Base-by-base conservation (phyloP, 2,329 filamentous ascomycete species). In the Kalaharituber pfeilii region DNA sequence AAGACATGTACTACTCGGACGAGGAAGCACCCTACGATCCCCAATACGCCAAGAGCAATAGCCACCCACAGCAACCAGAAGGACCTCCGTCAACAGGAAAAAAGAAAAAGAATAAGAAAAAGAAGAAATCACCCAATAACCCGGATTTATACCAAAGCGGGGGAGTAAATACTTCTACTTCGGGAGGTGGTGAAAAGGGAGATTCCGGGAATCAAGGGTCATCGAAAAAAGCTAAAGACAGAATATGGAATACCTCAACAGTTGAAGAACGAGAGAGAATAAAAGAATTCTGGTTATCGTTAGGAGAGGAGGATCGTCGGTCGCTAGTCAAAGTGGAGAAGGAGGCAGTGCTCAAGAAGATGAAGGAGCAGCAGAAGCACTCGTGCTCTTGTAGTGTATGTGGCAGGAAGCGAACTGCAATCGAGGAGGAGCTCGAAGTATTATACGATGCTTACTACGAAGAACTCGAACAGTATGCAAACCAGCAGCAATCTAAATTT, bases 341-440 rank as follows among this genome's bases (percentile, higher is more conserved):
- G 71, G 89, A 98, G 69, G 89, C 91, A 6, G 91, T 98, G 0
- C 72, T 98, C 54, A 87, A 86, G 66, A 98, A 98, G 74, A 98
- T 98, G 91, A 98, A 98, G 74, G 91, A 98, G 69, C 91, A 98
- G 69, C 91, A 98, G 69, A 96, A 96, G 70, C 88, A 96, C 68
- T 96, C 89, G 2, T 98, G 91, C 73, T 95, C 88, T 68, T 98
- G 91, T 69, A 93, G 87, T 3, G 89, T 98, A 39, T 98, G 91
- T 68, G 91, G 91, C 52, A 79, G 91, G 61, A 98, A 98, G 72
- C 80, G 91, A 53, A 94, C 84, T 11, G 91, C 91, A 36, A 98
- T 98, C 62, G 91, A 98, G 69, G 91, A 98, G 70, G 91, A 98
- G 69, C 75, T 98, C 11, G 91, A 98, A 67, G 88, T 94, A 18